Conservation (phyloP, 768 basidiomycete genomes). For the Russula earlei region DNA sequence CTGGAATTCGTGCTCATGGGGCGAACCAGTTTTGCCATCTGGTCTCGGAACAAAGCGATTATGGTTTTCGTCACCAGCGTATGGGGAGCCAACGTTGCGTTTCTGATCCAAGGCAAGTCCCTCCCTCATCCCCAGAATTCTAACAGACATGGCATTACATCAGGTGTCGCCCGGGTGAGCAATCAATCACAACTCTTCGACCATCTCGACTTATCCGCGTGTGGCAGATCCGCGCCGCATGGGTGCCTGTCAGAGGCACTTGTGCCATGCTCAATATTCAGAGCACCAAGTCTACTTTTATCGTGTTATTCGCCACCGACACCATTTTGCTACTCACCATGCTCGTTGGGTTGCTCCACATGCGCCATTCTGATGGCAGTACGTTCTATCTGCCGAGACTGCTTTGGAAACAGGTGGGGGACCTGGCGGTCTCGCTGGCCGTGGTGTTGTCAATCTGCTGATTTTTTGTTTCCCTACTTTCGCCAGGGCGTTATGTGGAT, state of each 20-base stretch:
- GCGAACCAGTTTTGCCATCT: background rate
- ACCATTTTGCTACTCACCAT: no score
- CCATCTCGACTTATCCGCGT: background rate
- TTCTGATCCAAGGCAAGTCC: background rate
- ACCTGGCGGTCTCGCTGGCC: no score
- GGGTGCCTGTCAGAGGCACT: background rate
- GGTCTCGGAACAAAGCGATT: background rate
- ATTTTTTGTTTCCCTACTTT: no score
- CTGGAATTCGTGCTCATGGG: background rate
- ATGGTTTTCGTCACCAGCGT: background rate
- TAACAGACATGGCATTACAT: background rate
- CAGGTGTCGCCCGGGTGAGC: background rate
- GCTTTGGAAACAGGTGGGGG: no score
- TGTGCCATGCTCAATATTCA: no score
- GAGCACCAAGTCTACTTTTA: no score
- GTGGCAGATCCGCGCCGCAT: background rate
- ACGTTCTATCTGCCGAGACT: no score
- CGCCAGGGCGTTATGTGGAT: background rate
- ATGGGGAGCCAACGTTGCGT: background rate
- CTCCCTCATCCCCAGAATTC: background rate
- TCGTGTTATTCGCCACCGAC: no score
- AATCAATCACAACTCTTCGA: background rate
- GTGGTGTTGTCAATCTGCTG: no score
- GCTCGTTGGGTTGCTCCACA: no score
- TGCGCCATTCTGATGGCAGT: no score